Conservation (phyloP, 768 basidiomycete genomes). For the Pleurotus citrinopileatus region DNA sequence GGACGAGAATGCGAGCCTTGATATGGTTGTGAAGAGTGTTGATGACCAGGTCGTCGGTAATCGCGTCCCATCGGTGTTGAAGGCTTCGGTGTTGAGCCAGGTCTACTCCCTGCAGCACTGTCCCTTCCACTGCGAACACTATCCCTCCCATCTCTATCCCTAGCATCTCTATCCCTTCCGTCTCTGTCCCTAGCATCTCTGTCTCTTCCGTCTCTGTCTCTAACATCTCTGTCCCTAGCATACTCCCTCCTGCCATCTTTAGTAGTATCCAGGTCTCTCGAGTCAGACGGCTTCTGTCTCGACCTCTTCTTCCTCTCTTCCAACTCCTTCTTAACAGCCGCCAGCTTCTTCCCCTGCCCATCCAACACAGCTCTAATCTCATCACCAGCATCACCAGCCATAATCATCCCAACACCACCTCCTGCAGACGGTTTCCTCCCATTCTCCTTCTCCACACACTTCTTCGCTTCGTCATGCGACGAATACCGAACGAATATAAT, state of each 20-base stretch:
- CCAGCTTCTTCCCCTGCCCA: slow-evolving; percentile 62
- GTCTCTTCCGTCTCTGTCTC: not conserved
- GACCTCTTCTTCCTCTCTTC: slow-evolving; percentile 53
- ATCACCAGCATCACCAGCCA: slow-evolving; percentile 41
- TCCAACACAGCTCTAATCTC: slow-evolving; percentile 80
- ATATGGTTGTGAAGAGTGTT: not conserved
- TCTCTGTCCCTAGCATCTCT: slow-evolving; percentile 1
- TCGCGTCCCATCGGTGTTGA: slow-evolving; percentile 13
- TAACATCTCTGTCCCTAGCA: not conserved
- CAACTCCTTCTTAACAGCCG: slow-evolving; percentile 64
- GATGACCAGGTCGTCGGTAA: not conserved
- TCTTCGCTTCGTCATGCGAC: slow-evolving; percentile 63
- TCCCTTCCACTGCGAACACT: slow-evolving; percentile 5
- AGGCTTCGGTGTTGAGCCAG: slow-evolving; percentile 12
- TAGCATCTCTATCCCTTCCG: not conserved
- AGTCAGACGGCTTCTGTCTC: slow-evolving; percentile 29
- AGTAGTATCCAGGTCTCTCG: not conserved
- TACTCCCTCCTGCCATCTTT: not conserved
- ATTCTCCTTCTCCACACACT: slow-evolving; percentile 64
- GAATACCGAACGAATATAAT: slow-evolving; percentile 72
- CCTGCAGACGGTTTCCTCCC: slow-evolving; percentile 55
- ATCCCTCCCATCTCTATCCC: slow-evolving; percentile 11
- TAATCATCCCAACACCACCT: slow-evolving; percentile 28
- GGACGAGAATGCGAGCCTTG: slow-evolving; percentile 3
- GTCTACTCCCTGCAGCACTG: not conserved